These are phyloP conservation scores for Conringia planisiliqua DNA, from an alignment of 345 rosid genomes.

Conservation along the genomic window DNA sequence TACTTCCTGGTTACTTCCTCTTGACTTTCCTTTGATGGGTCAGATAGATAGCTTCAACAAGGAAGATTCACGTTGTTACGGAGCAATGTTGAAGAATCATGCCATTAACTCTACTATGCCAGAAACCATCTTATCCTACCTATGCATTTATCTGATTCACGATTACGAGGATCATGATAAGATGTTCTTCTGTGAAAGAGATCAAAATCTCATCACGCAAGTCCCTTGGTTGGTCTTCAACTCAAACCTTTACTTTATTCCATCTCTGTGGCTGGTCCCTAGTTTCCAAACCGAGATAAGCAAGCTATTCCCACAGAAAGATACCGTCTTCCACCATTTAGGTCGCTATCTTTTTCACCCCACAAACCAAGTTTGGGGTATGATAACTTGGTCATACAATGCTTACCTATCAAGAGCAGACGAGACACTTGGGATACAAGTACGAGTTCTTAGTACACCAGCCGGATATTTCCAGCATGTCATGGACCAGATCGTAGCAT, in stretches of 20 bases:
- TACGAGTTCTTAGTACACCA: not conserved
- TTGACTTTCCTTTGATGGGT: slow-evolving; percentile 41
- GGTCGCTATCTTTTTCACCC: slow-evolving; percentile 38
- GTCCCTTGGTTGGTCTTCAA: slow-evolving; percentile 37
- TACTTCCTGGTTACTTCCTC: slow-evolving; percentile 55
- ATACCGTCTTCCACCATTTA: slow-evolving; percentile 34
- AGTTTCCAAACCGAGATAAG: slow-evolving; percentile 7
- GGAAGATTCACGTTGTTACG: slow-evolving; percentile 13
- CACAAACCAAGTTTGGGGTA: slow-evolving; percentile 38
- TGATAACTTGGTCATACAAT: slow-evolving; percentile 22
- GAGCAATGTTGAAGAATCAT: slow-evolving; percentile 23
- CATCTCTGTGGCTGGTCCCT: slow-evolving; percentile 33
- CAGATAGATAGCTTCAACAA: slow-evolving; percentile 35
- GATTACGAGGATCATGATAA: slow-evolving; percentile 27
- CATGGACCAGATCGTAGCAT: slow-evolving; percentile 32
- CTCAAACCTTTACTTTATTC: slow-evolving; percentile 11
- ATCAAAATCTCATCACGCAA: slow-evolving; percentile 3
- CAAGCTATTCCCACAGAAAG: slow-evolving; percentile 32
- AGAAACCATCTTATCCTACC: slow-evolving; percentile 13
- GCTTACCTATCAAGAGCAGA: slow-evolving; percentile 29
- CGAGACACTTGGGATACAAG: slow-evolving; percentile 35
- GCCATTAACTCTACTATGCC: slow-evolving; percentile 19
- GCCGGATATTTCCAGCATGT: slow-evolving; percentile 9
- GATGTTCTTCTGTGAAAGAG: slow-evolving; percentile 31
- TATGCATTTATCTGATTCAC: slow-evolving; percentile 24